phyloP scores from a whole-genome alignment of 1,139 yeast genomes.

The Kazachstania sp. region DNA sequence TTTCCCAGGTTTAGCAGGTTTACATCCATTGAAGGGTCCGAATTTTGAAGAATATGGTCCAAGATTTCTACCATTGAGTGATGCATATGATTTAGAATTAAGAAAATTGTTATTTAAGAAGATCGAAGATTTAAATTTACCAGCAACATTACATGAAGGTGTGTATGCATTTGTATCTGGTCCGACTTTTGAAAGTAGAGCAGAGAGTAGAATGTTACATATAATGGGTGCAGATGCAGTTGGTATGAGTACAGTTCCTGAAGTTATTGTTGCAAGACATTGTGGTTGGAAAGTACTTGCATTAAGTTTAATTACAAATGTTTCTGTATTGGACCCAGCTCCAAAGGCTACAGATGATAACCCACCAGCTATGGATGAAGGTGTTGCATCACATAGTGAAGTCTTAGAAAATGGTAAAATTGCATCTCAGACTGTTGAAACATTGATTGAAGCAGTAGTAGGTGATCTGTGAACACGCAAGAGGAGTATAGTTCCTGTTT shows the following conservation, averaged over 20 bases:
- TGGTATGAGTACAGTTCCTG: slow-evolving; percentile 98
- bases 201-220: slow-evolving; percentile 74
- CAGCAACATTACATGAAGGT: slow-evolving; percentile 74
- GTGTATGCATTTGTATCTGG: slow-evolving; percentile 81
- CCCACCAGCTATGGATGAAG: slow-evolving; percentile 50
- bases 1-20: slow-evolving; percentile 83
- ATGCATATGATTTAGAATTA: slow-evolving; percentile 74
- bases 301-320: slow-evolving; percentile 76
- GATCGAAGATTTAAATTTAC: slow-evolving; percentile 44
- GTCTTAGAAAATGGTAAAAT: slow-evolving; percentile 74
- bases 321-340: slow-evolving; percentile 67
- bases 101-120: slow-evolving; percentile 50
- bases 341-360: slow-evolving; percentile 58
- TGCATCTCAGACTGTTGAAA: slow-evolving; percentile 76
- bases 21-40: slow-evolving; percentile 82
- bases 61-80: slow-evolving; percentile 78
- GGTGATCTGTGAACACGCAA: slow-evolving; percentile 30
- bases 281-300: slow-evolving; percentile 76
- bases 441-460: slow-evolving; percentile 56
- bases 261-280: slow-evolving; percentile 87
- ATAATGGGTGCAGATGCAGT: slow-evolving; percentile 85
- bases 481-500: too few relatives aligned
- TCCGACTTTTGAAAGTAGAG: slow-evolving; percentile 89
- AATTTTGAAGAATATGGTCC: slow-evolving; percentile 76
- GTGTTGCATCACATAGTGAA: slow-evolving; percentile 85